Percentiles rank a stretch among this genome's conserved stretches.
These are phyloP conservation scores for Nephelium lappaceum DNA, from an alignment of 345 rosid species.

Conservation along the genomic window DNA sequence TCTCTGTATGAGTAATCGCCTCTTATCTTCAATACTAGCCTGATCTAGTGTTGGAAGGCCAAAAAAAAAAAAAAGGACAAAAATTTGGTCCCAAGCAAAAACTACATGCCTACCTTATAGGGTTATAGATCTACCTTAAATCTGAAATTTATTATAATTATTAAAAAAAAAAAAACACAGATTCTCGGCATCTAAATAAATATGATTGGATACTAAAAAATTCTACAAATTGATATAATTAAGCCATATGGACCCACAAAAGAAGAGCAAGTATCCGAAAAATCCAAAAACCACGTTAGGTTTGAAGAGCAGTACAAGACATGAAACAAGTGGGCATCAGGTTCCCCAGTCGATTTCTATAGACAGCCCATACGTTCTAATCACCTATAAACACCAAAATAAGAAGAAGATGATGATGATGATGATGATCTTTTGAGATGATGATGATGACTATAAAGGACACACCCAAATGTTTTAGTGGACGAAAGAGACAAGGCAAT, in stretches of 20 bases:
- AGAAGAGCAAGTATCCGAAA: not conserved
- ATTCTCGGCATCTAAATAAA: not conserved
- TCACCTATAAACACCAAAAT: not conserved
- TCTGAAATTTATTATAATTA: too few relatives aligned
- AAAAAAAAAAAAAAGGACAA: too few relatives aligned
- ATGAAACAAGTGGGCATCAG: not conserved
- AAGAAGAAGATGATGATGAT: not conserved
- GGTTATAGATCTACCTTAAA: too few relatives aligned
- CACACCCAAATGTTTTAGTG: not conserved
- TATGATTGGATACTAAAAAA: not conserved
- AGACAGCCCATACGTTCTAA: conserved; percentile 27
- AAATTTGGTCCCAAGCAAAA: not conserved
- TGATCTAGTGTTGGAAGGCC: too few relatives aligned
- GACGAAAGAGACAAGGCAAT: conserved; percentile 29
- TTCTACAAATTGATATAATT: not conserved
- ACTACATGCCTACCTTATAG: not conserved
- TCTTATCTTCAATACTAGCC: too few relatives aligned
- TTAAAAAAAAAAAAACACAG: too few relatives aligned
- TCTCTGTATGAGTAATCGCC: too few relatives aligned
- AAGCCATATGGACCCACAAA: not conserved
- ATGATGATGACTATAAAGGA: not conserved
- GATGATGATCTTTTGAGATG: not conserved
- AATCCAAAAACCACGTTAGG: not conserved
- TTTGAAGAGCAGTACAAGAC: not conserved
- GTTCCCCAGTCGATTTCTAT: not conserved